These are phyloP conservation scores for Phytophthora rubi DNA, from an alignment of 352 stramenopile species.

Conservation along the genomic window DNA sequence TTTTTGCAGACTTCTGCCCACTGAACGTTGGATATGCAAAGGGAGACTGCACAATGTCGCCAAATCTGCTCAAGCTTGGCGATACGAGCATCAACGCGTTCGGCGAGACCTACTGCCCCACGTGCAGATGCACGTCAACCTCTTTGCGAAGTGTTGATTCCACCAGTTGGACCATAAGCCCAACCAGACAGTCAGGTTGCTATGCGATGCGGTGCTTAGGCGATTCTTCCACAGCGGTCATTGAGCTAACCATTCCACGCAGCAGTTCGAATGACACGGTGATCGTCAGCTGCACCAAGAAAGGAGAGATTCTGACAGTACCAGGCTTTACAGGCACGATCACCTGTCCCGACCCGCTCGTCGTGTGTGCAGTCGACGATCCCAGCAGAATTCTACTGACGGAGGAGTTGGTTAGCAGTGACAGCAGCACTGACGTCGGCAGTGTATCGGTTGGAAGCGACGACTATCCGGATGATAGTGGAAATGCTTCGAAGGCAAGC, in stretches of 20 bases:
- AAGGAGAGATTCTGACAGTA: conserved; percentile 48
- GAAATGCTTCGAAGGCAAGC: conserved; percentile 2
- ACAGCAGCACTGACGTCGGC: background rate
- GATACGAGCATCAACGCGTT: conserved; percentile 64
- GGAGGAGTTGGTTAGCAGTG: background rate
- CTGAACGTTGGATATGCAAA: conserved; percentile 60
- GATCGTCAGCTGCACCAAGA: conserved; percentile 51
- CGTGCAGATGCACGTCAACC: conserved; percentile 68
- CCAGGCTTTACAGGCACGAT: conserved; percentile 58
- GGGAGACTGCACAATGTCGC: conserved; percentile 56
- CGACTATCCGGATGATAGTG: background rate
- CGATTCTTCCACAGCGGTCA: conserved; percentile 8
- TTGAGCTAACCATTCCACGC: conserved; percentile 53
- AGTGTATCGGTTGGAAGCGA: background rate
- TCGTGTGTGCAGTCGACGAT: conserved; percentile 50
- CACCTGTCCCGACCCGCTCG: conserved; percentile 66
- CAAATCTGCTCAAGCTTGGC: conserved; percentile 50
- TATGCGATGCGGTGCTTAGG: conserved; percentile 61
- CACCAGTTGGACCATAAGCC: conserved; percentile 52
- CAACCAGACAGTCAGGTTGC: conserved; percentile 59
- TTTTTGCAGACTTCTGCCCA: conserved; percentile 73
- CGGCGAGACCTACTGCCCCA: conserved; percentile 74
- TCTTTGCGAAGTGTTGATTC: conserved; percentile 67
- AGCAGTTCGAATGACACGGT: conserved; percentile 23
- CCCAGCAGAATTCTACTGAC: conserved; percentile 10